Base-by-base conservation (phyloP, 441 rosid genomes). In the Gossypium lobatum region DNA sequence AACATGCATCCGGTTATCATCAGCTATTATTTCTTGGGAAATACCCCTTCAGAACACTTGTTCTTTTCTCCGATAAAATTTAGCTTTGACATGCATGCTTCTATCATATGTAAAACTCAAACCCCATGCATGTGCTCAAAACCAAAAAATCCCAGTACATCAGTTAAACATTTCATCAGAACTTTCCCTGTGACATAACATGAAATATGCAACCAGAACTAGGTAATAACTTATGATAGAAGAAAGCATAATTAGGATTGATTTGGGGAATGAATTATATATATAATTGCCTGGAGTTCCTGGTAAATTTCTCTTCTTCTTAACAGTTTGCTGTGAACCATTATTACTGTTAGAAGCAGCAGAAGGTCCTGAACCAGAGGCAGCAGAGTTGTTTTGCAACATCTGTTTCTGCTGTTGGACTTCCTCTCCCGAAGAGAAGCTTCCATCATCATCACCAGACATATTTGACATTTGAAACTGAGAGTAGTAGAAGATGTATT, bases 261-360 rank as follows among this genome's bases (percentile, higher is more conserved):
- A 20, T 42, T n/a, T 14, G 52, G 46, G 25, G 17, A 46, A 26
- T 71, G 20, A 53, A 53, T 53, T 2, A 53, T 53, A 31, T 31
- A 31, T 31, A 31, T 31, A 31, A 31, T 76, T 85, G 77, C 92
- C 95, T 90, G 95, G 95, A 73, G 89, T 88, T 81, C 91, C 95
- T 42, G 92, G 95, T 14, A 88, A 86, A 45, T 85, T 90, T 65
- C 95, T 83, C 77, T 88, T 90, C 87, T 86, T 90, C 92, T 86
- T 90, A 26, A 58, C 77, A 3, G 74, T 82, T 17, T 77, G 86
- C 39, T 64, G 84, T 7, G 77, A 20, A 16, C 86, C 71, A 70
- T 73, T 77, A 75, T 59, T 83, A 76, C 79, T 82, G 63, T 78
- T 77, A 62, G 81, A 55, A 17, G 75, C 55, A 71, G 42, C 63